These are phyloP conservation scores for Pseudonitzschia delicatissima DNA, from an alignment of 108 stramenopile genomes.

Conservation along the genomic window DNA sequence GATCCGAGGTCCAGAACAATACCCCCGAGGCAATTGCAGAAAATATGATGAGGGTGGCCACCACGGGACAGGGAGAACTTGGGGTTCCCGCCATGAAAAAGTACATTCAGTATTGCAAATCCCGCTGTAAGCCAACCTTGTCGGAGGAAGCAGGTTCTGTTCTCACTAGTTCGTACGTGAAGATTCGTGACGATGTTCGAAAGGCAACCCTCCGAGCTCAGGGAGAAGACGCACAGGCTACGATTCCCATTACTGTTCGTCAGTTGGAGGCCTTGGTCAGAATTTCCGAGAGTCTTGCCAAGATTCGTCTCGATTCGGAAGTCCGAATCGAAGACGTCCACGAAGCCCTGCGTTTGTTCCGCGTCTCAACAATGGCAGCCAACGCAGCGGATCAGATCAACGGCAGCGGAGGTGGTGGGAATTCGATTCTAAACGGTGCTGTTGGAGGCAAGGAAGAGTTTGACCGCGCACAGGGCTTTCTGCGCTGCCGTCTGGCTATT, in stretches of 20 bases:
- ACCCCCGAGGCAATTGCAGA: constrained; percentile 83
- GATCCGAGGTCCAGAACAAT: constrained; percentile 36
- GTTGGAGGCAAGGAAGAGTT: constrained; percentile 56
- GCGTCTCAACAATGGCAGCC: constrained; percentile 97
- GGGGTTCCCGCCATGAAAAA: constrained; percentile 95
- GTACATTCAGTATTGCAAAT: constrained; percentile 95
- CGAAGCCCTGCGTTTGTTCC: constrained; percentile 98
- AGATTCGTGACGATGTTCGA: constrained; percentile 91
- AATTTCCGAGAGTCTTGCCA: constrained; percentile 93
- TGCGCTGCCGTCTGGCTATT: constrained; percentile 65
- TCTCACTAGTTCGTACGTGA: constrained; percentile 89
- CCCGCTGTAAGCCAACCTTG: constrained; percentile 87
- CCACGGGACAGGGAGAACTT: constrained; percentile 81
- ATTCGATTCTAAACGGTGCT: constrained; percentile 18
- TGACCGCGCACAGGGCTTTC: constrained; percentile 74
- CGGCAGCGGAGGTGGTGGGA: constrained; percentile 5
- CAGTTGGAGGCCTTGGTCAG: constrained; percentile 99
- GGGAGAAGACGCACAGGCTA: constrained; percentile 44
- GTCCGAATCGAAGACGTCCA: constrained; percentile 93
- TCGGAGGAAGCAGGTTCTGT: constrained; percentile 87
- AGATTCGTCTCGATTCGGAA: constrained; percentile 92
- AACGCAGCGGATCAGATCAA: constrained; percentile 63
- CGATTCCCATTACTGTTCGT: constrained; percentile 98
- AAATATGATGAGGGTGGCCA: constrained; percentile 77
- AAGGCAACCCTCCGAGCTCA: constrained; percentile 39